phyloP scores from a whole-genome alignment of 768 basidiomycete genomes.

The Boletales sp. region DNA sequence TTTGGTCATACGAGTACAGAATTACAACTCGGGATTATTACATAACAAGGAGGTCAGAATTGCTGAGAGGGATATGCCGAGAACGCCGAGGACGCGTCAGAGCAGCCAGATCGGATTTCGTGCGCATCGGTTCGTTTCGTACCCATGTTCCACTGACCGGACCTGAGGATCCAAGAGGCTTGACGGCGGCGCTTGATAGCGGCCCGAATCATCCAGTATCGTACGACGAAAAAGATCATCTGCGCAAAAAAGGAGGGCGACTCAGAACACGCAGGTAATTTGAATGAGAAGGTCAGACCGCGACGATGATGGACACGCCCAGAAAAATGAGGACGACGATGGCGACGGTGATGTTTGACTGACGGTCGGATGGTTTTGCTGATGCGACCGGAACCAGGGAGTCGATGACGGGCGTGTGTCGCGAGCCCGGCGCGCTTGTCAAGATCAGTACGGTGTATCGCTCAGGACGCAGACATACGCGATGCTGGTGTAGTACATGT shows the following conservation, averaged over 20 bases:
- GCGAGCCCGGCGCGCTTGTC: not conserved
- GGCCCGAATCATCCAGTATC: conserved; percentile 11
- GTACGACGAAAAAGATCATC: conserved; percentile 14
- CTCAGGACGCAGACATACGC: conserved; percentile 3
- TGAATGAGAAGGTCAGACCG: conserved; percentile 6
- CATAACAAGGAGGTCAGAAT: not conserved
- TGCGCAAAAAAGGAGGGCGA: not conserved
- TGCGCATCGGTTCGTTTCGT: conserved; percentile 8
- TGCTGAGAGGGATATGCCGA: conserved; percentile 17
- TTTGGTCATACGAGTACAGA: not conserved
- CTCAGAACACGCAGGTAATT: not conserved
- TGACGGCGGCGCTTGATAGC: conserved; percentile 22
- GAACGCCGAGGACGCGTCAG: conserved; percentile 15
- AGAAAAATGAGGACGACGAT: not conserved
- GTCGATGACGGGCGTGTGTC: conserved; percentile 9
- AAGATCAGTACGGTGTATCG: not conserved
- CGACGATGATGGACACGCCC: conserved; percentile 1
- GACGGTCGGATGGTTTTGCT: not conserved
- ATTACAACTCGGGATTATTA: not conserved
- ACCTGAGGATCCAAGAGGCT: conserved; percentile 22
- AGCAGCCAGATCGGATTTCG: conserved; percentile 7
- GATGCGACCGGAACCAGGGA: conserved; percentile 8
- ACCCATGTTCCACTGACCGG: conserved; percentile 19
- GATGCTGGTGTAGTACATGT: not conserved
- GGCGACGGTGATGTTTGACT: not conserved